Percentiles rank a stretch among this genome's conserved stretches.
These are phyloP conservation scores for Mucor velutinosus DNA, from an alignment of 371 early-diverging fungal genomes.

Conservation along the genomic window DNA sequence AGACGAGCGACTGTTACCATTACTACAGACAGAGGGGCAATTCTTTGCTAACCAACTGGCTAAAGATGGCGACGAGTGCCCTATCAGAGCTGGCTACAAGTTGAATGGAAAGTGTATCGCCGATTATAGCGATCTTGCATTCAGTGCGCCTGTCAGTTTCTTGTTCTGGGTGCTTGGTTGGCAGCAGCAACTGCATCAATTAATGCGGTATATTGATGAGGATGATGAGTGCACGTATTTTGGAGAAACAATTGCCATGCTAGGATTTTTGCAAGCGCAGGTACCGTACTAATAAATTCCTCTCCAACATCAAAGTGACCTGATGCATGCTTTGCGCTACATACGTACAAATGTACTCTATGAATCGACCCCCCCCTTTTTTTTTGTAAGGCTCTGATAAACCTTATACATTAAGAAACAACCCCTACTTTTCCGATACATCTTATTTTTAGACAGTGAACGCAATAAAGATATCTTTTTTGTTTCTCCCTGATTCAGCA, in stretches of 20 bases:
- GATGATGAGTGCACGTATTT: constrained; percentile 51
- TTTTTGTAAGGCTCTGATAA: not conserved
- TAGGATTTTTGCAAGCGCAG: constrained; percentile 54
- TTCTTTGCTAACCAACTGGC: constrained; percentile 56
- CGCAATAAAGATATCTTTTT: not conserved
- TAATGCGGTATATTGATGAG: constrained; percentile 50
- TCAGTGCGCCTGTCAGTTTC: constrained; percentile 60
- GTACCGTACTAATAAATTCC: constrained; percentile 33
- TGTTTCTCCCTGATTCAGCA: not conserved
- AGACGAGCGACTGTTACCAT: constrained; percentile 52
- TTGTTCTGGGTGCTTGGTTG: constrained; percentile 59
- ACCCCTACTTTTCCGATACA: not conserved
- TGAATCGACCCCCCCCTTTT: not conserved
- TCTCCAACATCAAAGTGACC: too few relatives aligned
- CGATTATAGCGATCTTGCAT: constrained; percentile 62
- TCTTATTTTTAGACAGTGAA: not conserved
- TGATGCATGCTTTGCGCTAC: not conserved
- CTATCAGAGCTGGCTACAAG: constrained; percentile 57
- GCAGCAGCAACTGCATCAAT: constrained; percentile 37
- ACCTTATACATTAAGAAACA: not conserved
- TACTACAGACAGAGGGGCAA: constrained; percentile 50
- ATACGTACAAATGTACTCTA: not conserved
- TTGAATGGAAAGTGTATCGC: constrained; percentile 50
- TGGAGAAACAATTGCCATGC: constrained; percentile 62
- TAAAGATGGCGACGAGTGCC: constrained; percentile 32